Evolutionary conservation across 768 basidiomycete species (phyloP).

Genomic region (Pleurotus tuber-regium): DNA sequence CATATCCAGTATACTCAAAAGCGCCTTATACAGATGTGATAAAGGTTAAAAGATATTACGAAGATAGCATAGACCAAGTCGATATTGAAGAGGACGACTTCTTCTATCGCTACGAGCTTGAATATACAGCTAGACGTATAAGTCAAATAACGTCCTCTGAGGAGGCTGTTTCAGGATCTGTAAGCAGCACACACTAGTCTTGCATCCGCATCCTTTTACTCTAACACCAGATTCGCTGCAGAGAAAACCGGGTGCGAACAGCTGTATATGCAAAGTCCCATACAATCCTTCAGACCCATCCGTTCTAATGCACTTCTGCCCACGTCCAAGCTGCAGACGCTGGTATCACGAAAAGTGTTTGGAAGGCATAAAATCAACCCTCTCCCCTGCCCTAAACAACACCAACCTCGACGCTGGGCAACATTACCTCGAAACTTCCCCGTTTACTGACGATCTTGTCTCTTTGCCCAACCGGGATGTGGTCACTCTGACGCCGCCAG

Average conservation of each 20-base stretch:
- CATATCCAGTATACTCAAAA: not conserved
- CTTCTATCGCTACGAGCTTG: conserved; percentile 46
- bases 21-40: conserved; percentile 32
- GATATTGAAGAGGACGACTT: conserved; percentile 41
- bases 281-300: conserved; percentile 42
- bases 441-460: conserved; percentile 27
- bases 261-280: conserved; percentile 45
- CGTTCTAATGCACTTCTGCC: conserved; percentile 54
- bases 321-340: conserved; percentile 43
- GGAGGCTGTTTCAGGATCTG: no score
- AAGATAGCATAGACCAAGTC: conserved; percentile 34
- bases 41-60: conserved; percentile 33
- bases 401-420: conserved; percentile 13
- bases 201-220: no score
- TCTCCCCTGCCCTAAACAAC: conserved; percentile 7
- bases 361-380: conserved; percentile 24
- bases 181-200: no score
- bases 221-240: no score
- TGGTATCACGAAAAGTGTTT: conserved; percentile 52
- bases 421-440: conserved; percentile 35
- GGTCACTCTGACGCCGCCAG: conserved; percentile 8
- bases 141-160: no score
- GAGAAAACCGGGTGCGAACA: conserved; percentile 36
- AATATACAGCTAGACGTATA: conserved; percentile 18
- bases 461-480: conserved; percentile 14